Evolutionary conservation across 345 rosid species (phyloP), one percentile per base, ranked within the genome.

Genomic region (Boechera retrofracta): DNA sequence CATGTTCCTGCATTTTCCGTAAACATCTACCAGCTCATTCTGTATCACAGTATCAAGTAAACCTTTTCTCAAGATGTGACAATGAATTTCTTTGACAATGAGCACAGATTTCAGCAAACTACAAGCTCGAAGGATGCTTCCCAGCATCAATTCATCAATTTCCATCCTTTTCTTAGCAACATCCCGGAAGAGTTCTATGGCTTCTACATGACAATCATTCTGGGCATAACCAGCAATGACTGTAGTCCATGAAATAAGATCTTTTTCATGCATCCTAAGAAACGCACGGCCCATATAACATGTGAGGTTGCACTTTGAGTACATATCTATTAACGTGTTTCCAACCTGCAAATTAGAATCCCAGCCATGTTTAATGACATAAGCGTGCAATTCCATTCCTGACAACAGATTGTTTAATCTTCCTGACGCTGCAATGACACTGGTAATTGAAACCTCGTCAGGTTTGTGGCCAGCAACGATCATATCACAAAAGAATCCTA

Each of bases 201-300:
- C 92, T 58, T 81, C 82, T 24, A 24, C 24, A 73, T 85, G 79
- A 56, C 75, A 81, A 67, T 63, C 72, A 71, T 89, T 94, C 78
- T 87, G 91, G 70, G 91, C 88, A 81, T 84, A 87, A 65, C 92
- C 95, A 53, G 95, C 86, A 21, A 90, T 84, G 66, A 85, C 74
- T 12, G 97, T 87, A 59, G 94, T 88, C 98, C 97, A 92, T 44
- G 97, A 90, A 78, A 94, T 85, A 47, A 71, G 81, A 86, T 92
- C 97, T 79, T 86, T 87, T 51, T 68, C 51, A 8, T 77, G 83
- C 81, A 91, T 86, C 83, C 65, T 58, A 51, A 70, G 69, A 77
- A 94, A 94, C 26, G 79, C 85, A 70, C 56, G 75, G 32, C 83
- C 88, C 86, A 86, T 88, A 39, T 87, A 88, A 74, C 59, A 77